Evolutionary conservation across 768 basidiomycete species (phyloP).

Genomic region (Nevesoporus exiguus): DNA sequence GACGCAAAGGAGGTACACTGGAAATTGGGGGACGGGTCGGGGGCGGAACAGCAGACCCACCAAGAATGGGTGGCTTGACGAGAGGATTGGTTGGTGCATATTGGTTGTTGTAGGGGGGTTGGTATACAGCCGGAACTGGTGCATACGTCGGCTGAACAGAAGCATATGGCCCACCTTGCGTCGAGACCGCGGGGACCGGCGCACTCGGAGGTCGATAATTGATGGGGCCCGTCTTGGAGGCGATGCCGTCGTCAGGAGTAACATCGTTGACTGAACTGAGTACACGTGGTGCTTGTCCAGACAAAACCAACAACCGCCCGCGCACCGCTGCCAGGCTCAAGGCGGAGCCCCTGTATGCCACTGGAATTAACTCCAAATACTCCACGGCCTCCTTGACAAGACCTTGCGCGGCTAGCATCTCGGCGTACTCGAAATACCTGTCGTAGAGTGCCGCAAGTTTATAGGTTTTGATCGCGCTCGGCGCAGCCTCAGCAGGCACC

Average conservation of each 20-base stretch:
- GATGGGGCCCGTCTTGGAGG: conserved; percentile 6
- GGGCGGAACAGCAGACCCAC: conserved; percentile 33
- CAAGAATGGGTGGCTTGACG: conserved; percentile 41
- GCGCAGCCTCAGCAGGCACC: conserved; percentile 36
- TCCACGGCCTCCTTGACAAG: conserved; percentile 75
- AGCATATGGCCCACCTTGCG: conserved; percentile 13
- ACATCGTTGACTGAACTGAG: conserved; percentile 26
- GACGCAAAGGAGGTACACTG: conserved; percentile 55
- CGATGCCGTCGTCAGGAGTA: conserved; percentile 31
- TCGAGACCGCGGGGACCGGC: conserved; percentile 21
- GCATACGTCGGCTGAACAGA: conserved; percentile 32
- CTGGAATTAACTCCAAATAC: conserved; percentile 77
- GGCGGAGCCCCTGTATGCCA: conserved; percentile 65
- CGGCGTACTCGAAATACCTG: conserved; percentile 93
- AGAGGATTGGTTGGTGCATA: conserved; percentile 26
- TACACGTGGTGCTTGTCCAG: conserved; percentile 23
- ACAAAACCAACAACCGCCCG: conserved; percentile 44
- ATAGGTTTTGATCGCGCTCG: conserved; percentile 53
- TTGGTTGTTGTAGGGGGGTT: conserved; percentile 4
- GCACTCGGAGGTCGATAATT: conserved; percentile 29
- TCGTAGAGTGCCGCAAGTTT: conserved; percentile 87
- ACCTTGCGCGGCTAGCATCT: conserved; percentile 88
- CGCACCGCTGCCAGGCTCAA: conserved; percentile 42
- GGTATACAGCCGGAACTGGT: conserved; percentile 24
- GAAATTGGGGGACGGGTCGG: conserved; percentile 44